A percentile compares a stretch with the other conserved stretches of the same genome.
These are phyloP conservation scores for Iris pallida DNA, from an alignment of 116 monocot genomes.

Conservation along the genomic window DNA sequence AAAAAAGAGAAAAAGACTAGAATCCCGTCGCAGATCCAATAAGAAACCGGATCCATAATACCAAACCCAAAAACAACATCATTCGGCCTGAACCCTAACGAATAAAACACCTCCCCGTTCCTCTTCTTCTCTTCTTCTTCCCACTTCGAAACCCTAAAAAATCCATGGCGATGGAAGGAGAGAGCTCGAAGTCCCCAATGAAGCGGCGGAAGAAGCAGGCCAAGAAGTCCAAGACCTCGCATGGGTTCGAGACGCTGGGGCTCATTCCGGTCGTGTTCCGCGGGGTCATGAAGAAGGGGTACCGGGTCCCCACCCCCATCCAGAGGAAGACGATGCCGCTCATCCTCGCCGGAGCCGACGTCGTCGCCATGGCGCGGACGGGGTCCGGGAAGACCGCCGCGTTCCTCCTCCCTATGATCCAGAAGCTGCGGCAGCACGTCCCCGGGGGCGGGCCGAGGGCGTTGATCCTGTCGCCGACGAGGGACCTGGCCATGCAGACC, in stretches of 20 bases:
- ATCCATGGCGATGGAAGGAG: neutral
- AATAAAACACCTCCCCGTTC: too few relatives aligned
- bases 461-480: conserved; percentile 71
- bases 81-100: too few relatives aligned
- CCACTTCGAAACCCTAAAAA: too few relatives aligned
- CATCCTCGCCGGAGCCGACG: conserved; percentile 77
- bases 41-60: too few relatives aligned
- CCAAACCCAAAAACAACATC: too few relatives aligned
- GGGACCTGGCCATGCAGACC: conserved; percentile 85
- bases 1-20: too few relatives aligned
- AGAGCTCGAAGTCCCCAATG: neutral
- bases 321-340: conserved; percentile 89
- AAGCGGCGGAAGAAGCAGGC: conserved; percentile 4
- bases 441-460: conserved; percentile 66
- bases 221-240: conserved; percentile 70
- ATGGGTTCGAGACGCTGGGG: conserved; percentile 81
- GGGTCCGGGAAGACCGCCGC: conserved; percentile 97
- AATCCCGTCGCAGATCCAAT: too few relatives aligned
- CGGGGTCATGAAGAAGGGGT: conserved; percentile 75
- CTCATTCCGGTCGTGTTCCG: conserved; percentile 55
- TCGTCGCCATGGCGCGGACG: conserved; percentile 93
- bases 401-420: conserved; percentile 77
- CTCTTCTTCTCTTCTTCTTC: too few relatives aligned
- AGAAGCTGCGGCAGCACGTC: conserved; percentile 67
- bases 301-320: conserved; percentile 82